These are phyloP conservation scores for Dendryphion nanum DNA, from an alignment of 2,329 filamentous ascomycete genomes.

Conservation along the genomic window DNA sequence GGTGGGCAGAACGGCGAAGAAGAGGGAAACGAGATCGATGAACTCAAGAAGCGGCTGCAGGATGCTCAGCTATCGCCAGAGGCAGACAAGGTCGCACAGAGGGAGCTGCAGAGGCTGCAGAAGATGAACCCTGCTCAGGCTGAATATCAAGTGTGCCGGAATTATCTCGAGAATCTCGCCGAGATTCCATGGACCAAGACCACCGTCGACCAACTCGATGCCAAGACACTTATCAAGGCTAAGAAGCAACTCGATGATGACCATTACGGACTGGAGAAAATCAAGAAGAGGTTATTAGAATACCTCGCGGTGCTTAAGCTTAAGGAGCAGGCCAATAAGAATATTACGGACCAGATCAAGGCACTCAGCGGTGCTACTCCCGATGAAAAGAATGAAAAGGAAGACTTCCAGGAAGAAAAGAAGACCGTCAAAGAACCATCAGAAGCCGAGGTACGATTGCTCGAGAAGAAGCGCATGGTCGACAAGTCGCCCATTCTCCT, in stretches of 20 bases:
- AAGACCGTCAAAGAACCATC: slow-evolving; percentile 39
- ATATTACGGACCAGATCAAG: slow-evolving; percentile 74
- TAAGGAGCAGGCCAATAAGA: slow-evolving; percentile 86
- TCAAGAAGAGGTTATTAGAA: slow-evolving; percentile 94
- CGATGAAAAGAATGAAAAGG: slow-evolving; percentile 37
- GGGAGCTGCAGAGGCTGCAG: slow-evolving; percentile 81
- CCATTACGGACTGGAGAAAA: slow-evolving; percentile 93
- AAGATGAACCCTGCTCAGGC: slow-evolving; percentile 97
- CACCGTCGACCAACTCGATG: slow-evolving; percentile 83
- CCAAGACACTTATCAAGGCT: slow-evolving; percentile 73
- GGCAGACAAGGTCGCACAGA: slow-evolving; percentile 83
- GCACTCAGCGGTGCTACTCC: slow-evolving; percentile 48
- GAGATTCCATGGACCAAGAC: slow-evolving; percentile 89
- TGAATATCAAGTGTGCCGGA: slow-evolving; percentile 90
- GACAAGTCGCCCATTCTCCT: slow-evolving; percentile 97
- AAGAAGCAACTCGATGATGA: slow-evolving; percentile 91
- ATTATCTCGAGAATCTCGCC: slow-evolving; percentile 88
- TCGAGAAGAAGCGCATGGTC: slow-evolving; percentile 79
- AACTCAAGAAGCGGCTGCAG: slow-evolving; percentile 83
- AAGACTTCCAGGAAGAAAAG: slow-evolving; percentile 36
- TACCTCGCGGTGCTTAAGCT: slow-evolving; percentile 95
- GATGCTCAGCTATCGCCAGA: slow-evolving; percentile 79
- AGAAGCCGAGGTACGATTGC: slow-evolving; percentile 64
- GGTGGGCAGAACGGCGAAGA: slow-evolving; percentile 60
- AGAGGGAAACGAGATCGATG: slow-evolving; percentile 85